phyloP scores from a whole-genome alignment of 78 protist genomes.

The Dictyostelium firmibasis region DNA sequence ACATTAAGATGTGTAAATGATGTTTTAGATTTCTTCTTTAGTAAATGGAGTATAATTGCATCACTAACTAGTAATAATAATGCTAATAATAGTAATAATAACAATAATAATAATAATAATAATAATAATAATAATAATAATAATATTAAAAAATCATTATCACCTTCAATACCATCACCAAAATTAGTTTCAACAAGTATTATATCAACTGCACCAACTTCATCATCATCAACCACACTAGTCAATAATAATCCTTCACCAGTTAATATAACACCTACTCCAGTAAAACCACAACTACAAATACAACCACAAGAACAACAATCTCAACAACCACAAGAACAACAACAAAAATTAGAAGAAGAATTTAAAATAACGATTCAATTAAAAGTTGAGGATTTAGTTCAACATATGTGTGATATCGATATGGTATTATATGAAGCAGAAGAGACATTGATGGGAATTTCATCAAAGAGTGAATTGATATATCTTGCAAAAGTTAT shows the following conservation, averaged over 20 bases:
- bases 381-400: not conserved
- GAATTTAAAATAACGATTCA: not conserved
- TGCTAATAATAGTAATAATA: not conserved
- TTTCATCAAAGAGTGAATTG: slow-evolving; percentile 21
- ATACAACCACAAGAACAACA: not conserved
- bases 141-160: not conserved
- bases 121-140: not conserved
- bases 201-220: not conserved
- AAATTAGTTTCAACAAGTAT: not conserved
- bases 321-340: not conserved
- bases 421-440: slow-evolving; percentile 27
- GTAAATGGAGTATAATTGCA: slow-evolving; percentile 13
- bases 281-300: not conserved
- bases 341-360: not conserved
- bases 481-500: slow-evolving; percentile 18
- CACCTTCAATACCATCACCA: not conserved
- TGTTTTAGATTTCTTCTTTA: slow-evolving; percentile 33
- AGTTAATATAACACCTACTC: not conserved
- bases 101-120: not conserved
- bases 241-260: not conserved
- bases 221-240: not conserved
- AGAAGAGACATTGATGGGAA: slow-evolving; percentile 28
- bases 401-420: not conserved
- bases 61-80: not conserved
- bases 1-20: slow-evolving; percentile 24